Conservation (phyloP, 805 yeast species). For the Suhomyces kilbournensis region DNA sequence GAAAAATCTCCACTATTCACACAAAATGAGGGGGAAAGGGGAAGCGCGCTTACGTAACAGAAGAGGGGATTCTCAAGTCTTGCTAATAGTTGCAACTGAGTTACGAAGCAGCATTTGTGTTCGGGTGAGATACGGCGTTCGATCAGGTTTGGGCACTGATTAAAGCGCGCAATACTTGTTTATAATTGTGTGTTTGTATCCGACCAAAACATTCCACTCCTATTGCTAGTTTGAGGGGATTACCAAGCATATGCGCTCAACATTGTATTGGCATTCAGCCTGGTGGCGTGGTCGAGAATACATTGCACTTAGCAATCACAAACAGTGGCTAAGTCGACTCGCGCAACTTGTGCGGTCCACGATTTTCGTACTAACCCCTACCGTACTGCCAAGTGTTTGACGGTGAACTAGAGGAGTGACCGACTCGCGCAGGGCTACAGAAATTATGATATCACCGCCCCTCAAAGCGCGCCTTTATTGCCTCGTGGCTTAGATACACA, state of each 20-base stretch:
- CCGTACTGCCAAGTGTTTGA: neutral
- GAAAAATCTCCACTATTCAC: neutral
- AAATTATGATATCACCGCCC: neutral
- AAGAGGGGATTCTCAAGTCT: neutral
- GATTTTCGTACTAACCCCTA: neutral
- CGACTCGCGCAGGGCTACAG: neutral
- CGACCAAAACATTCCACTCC: neutral
- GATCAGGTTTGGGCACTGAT: neutral
- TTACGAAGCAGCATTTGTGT: neutral
- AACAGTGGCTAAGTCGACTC: neutral
- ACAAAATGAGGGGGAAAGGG: slow-evolving; percentile 3
- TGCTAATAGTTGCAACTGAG: neutral
- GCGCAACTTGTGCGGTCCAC: neutral
- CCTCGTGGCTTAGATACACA: neutral
- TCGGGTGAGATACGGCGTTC: neutral
- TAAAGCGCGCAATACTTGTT: neutral
- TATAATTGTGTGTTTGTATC: neutral
- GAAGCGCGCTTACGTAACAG: neutral
- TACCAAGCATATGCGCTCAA: neutral
- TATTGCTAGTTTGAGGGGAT: neutral
- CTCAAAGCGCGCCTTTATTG: neutral
- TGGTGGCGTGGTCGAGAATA: neutral
- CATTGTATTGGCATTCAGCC: neutral
- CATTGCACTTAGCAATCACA: neutral
- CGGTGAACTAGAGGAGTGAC: neutral